Percentiles rank a stretch among this genome's conserved stretches.
Conservation (phyloP, 768 basidiomycete genomes). For the Pleurotus giganteus region DNA sequence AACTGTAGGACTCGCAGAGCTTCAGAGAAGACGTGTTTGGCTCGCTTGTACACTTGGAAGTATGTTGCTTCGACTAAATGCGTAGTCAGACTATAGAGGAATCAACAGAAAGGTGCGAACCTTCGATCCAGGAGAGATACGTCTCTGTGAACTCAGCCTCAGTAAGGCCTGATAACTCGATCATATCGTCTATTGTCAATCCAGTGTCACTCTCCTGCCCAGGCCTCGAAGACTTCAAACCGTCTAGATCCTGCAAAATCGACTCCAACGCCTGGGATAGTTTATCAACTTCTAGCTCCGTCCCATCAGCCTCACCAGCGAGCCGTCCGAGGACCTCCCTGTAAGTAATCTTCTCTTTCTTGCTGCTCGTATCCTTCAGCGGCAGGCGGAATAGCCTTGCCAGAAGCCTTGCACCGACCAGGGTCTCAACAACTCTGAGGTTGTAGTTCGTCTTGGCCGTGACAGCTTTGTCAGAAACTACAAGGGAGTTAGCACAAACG, state of each 20-base stretch:
- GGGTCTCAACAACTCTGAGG: conserved; percentile 88
- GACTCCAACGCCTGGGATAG: conserved; percentile 44
- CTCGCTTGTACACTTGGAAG: conserved; percentile 83
- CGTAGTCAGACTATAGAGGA: conserved; percentile 9
- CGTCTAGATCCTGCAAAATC: conserved; percentile 45
- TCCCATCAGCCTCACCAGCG: conserved; percentile 37
- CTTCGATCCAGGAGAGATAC: conserved; percentile 79
- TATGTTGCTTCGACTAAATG: conserved; percentile 68
- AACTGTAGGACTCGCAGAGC: conserved; percentile 80
- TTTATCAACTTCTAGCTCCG: conserved; percentile 37
- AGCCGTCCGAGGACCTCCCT: conserved; percentile 65
- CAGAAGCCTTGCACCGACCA: conserved; percentile 75
- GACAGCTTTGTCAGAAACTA: conserved; percentile 76
- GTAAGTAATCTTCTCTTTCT: conserved; percentile 56
- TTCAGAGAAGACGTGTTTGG: conserved; percentile 80
- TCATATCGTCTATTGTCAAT: conserved; percentile 74
- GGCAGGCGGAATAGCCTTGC: conserved; percentile 53
- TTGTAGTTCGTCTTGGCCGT: conserved; percentile 82
- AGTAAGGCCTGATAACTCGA: conserved; percentile 56
- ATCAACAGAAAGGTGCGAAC: conserved; percentile 36
- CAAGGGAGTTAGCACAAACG: conserved; percentile 81
- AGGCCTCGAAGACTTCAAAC: conserved; percentile 48
- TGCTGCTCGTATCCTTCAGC: conserved; percentile 20
- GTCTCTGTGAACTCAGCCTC: conserved; percentile 57
- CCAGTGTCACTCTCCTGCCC: conserved; percentile 48